phyloP scores from a whole-genome alignment of 2,329 filamentous ascomycete species.

The Harringtonia lauricola region DNA sequence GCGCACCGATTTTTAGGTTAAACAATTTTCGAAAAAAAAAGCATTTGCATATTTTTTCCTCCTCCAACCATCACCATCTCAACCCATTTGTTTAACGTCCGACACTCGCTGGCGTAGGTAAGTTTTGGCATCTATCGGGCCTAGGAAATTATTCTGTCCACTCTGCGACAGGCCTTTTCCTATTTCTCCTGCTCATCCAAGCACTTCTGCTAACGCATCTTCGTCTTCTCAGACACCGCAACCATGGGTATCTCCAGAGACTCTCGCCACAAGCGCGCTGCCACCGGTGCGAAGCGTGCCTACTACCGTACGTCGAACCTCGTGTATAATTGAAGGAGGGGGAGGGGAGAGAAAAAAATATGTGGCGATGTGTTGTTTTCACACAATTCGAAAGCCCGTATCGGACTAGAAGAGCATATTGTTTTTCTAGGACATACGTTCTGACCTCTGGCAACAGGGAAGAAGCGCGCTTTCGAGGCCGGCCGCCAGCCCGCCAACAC shows the following conservation, averaged over 20 bases:
- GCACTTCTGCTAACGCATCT: background rate
- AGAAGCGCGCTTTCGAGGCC: slow-evolving; percentile 99
- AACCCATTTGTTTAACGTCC: slow-evolving; percentile 8
- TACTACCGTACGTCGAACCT: slow-evolving; percentile 64
- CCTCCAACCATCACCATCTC: slow-evolving; percentile 9
- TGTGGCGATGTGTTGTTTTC: background rate
- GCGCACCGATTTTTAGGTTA: slow-evolving; percentile 12
- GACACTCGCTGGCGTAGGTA: slow-evolving; percentile 10
- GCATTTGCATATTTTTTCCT: slow-evolving; percentile 4
- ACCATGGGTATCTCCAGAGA: slow-evolving; percentile 99
- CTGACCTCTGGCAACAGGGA: slow-evolving; percentile 66
- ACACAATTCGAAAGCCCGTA: slow-evolving; percentile 57
- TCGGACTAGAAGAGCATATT: slow-evolving; percentile 24
- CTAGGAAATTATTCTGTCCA: background rate
- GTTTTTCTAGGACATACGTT: slow-evolving; percentile 48
- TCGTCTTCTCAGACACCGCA: slow-evolving; percentile 49
- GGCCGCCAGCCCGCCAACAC: slow-evolving; percentile 99
- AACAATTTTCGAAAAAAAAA: slow-evolving; percentile 7
- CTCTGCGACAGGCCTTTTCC: background rate
- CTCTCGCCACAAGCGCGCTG: slow-evolving; percentile 99
- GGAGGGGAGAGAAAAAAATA: too few species aligned
- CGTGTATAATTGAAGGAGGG: background rate
- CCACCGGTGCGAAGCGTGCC: slow-evolving; percentile 95
- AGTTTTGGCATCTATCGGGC: background rate
- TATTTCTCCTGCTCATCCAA: background rate